These are phyloP conservation scores for Leccinum ponderosum DNA, from an alignment of 1,284 basidiomycete genomes.

Conservation along the genomic window DNA sequence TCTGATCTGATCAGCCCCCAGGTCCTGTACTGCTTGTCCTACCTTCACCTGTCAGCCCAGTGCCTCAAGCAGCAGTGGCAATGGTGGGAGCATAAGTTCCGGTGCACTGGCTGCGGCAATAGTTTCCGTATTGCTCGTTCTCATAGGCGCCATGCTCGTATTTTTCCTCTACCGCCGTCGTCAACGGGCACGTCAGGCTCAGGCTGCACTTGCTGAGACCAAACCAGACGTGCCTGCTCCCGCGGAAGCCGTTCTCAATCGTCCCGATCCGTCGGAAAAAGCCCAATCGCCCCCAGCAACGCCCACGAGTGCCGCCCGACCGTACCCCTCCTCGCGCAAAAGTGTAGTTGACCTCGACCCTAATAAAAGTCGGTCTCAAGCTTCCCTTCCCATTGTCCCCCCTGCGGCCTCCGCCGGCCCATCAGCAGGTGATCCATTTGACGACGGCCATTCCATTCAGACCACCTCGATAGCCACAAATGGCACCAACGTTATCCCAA, in stretches of 20 bases:
- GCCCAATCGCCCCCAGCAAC: constrained; percentile 25
- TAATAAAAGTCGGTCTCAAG: constrained; percentile 33
- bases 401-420: constrained; percentile 17
- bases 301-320: constrained; percentile 42
- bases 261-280: constrained; percentile 77
- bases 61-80: constrained; percentile 17
- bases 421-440: constrained; percentile 65
- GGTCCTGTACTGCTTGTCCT: constrained; percentile 58
- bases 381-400: constrained; percentile 32
- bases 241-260: constrained; percentile 72
- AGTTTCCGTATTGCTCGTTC: constrained; percentile 60
- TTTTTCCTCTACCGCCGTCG: constrained; percentile 67
- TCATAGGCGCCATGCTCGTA: constrained; percentile 48
- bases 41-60: constrained; percentile 35
- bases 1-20: constrained; percentile 32
- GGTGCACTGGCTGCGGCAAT: constrained; percentile 77
- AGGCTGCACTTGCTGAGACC: constrained; percentile 36
- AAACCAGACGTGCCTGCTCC: constrained; percentile 68
- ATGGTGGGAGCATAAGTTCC: constrained; percentile 53
- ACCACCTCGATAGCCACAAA: constrained; percentile 69
- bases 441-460: constrained; percentile 73
- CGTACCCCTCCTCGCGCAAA: constrained; percentile 45
- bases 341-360: constrained; percentile 62
- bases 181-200: constrained; percentile 29
- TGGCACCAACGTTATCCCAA: constrained; percentile 81